A percentile compares a stretch with the other conserved stretches of the same genome.
Conservation (phyloP, 148 eudicot species). For the Rhododendron ovatum region DNA sequence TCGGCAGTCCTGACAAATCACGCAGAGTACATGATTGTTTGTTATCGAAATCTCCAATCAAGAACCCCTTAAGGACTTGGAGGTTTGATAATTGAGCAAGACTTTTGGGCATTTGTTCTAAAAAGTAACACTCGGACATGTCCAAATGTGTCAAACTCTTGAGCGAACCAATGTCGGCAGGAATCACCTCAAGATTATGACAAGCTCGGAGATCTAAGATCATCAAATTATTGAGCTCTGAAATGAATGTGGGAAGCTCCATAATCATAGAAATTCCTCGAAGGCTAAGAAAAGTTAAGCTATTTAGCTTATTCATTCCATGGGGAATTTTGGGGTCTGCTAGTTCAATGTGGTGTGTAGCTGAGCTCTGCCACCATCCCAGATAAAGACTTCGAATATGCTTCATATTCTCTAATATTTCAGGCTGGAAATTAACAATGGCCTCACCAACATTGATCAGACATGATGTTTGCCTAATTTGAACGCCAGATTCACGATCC, state of each 20-base stretch:
- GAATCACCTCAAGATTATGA: not conserved
- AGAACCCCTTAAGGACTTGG: not conserved
- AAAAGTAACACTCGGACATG: not conserved
- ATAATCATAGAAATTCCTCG: not conserved
- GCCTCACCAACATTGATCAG: constrained; percentile 33
- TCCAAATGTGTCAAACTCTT: not conserved
- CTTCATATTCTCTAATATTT: constrained; percentile 32
- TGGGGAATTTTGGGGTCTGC: too few relatives aligned
- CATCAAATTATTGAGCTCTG: not conserved
- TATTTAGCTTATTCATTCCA: too few relatives aligned
- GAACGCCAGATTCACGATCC: not conserved
- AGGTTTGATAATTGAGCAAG: not conserved
- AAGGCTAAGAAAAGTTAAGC: not conserved
- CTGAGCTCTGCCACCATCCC: constrained; percentile 38
- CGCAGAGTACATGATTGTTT: not conserved
- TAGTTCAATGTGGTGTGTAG: too few relatives aligned
- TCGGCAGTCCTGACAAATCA: not conserved
- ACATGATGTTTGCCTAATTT: not conserved
- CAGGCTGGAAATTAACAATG: constrained; percentile 15
- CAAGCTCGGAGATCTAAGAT: not conserved
- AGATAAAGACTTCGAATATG: constrained; percentile 30
- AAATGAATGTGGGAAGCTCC: not conserved
- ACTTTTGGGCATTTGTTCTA: not conserved
- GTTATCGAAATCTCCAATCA: not conserved
- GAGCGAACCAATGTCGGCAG: not conserved